Conservation (phyloP, 2,329 filamentous ascomycete genomes). For the Fusarium multiceps region DNA sequence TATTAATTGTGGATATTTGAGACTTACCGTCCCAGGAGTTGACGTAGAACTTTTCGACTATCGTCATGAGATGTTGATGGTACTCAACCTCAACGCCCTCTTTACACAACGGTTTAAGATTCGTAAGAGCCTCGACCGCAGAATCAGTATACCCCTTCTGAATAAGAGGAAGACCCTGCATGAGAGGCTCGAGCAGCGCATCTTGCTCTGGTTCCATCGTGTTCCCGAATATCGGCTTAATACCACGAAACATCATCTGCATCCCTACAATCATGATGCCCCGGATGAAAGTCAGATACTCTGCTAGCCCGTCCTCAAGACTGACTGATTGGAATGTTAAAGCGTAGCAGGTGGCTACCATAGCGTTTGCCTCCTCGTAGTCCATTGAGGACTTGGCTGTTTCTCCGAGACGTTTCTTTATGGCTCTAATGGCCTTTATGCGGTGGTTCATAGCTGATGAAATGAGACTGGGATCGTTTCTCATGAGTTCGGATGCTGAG, state of each 20-base stretch:
- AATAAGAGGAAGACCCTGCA: constrained; percentile 60
- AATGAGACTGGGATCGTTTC: constrained; percentile 62
- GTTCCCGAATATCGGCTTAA: constrained; percentile 63
- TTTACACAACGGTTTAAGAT: constrained; percentile 57
- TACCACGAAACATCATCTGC: constrained; percentile 63
- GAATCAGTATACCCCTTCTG: constrained; percentile 58
- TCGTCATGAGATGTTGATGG: constrained; percentile 56
- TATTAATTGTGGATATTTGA: background rate
- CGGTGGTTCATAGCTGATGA: constrained; percentile 72
- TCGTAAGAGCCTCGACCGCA: constrained; percentile 58
- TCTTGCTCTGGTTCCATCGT: constrained; percentile 56
- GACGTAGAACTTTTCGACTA: constrained; percentile 63
- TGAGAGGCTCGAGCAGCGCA: constrained; percentile 56
- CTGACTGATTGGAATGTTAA: constrained; percentile 69
- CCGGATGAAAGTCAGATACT: constrained; percentile 70
- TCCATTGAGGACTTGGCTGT: constrained; percentile 54
- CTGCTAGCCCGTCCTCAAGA: constrained; percentile 68
- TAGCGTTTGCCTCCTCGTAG: constrained; percentile 67
- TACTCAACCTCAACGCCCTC: constrained; percentile 60
- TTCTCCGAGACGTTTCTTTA: constrained; percentile 65
- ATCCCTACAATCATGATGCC: constrained; percentile 66
- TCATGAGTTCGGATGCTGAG: constrained; percentile 72
- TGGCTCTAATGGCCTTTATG: constrained; percentile 71
- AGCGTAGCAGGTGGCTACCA: constrained; percentile 69
- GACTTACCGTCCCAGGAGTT: constrained; percentile 64